These are phyloP conservation scores for Ceratobasidium sp. DNA, from an alignment of 1,284 basidiomycete genomes.

Conservation along the genomic window DNA sequence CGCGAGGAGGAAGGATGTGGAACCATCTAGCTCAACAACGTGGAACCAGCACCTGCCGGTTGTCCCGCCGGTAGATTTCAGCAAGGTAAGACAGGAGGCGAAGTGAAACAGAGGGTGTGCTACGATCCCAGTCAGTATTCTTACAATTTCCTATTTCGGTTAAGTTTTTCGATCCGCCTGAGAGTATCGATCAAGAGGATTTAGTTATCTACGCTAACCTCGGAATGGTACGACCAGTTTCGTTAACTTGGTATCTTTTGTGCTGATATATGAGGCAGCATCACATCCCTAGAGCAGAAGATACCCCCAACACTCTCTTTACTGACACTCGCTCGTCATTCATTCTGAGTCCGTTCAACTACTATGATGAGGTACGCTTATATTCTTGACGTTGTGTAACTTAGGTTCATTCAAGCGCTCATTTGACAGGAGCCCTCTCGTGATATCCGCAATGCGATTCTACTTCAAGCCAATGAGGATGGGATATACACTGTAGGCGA, in stretches of 20 bases:
- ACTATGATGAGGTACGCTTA: slow-evolving; percentile 63
- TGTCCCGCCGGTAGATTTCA: slow-evolving; percentile 33
- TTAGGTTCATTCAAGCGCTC: slow-evolving; percentile 52
- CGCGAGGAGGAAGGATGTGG: slow-evolving; percentile 57
- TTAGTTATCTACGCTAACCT: slow-evolving; percentile 76
- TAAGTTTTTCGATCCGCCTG: slow-evolving; percentile 70
- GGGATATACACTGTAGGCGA: slow-evolving; percentile 50
- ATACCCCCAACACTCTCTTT: slow-evolving; percentile 67
- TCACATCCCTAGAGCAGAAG: slow-evolving; percentile 70
- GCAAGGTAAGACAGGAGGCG: slow-evolving; percentile 24
- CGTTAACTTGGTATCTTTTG: background rate
- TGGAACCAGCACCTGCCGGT: slow-evolving; percentile 33
- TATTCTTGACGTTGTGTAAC: no score
- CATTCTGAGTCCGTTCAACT: slow-evolving; percentile 74
- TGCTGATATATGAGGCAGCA: slow-evolving; percentile 48
- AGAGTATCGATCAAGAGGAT: slow-evolving; percentile 72
- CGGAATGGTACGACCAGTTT: slow-evolving; percentile 55
- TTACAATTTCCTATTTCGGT: slow-evolving; percentile 1
- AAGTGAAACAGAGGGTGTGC: background rate
- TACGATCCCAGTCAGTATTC: background rate
- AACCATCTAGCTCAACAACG: slow-evolving; percentile 42
- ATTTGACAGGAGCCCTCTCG: slow-evolving; percentile 45
- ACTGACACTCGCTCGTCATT: slow-evolving; percentile 60
- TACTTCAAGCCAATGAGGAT: slow-evolving; percentile 56
- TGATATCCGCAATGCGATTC: slow-evolving; percentile 68